Conservation (phyloP, 306 rosid genomes). For the Lotus japonicus region DNA sequence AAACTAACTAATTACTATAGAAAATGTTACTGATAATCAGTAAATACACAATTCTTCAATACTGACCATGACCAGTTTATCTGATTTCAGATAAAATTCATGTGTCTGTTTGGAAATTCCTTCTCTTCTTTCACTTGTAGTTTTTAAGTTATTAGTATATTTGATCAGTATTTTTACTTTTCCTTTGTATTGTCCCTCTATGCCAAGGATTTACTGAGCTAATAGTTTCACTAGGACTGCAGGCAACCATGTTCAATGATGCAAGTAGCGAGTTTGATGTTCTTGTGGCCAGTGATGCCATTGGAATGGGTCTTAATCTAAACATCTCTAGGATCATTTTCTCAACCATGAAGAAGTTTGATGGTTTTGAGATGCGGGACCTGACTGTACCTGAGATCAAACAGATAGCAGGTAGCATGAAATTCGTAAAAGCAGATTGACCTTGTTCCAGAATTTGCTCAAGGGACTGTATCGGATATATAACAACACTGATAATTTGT, state of each 20-base stretch:
- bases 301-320: conserved; percentile 97
- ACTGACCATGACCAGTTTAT: neutral
- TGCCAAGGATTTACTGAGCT: conserved; percentile 30
- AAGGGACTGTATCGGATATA: neutral
- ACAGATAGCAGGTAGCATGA: conserved; percentile 80
- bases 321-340: conserved; percentile 93
- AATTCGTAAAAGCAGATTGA: neutral
- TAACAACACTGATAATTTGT: neutral
- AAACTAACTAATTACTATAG: too few relatives aligned
- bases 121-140: conserved; percentile 6
- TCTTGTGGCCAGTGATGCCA: conserved; percentile 96
- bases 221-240: conserved; percentile 52
- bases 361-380: conserved; percentile 66
- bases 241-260: conserved; percentile 91
- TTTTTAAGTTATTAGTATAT: neutral
- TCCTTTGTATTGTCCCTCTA: neutral
- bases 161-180: conserved; percentile 21
- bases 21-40: too few relatives aligned
- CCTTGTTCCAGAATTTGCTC: conserved; percentile 16
- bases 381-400: conserved; percentile 78
- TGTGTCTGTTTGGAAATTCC: neutral
- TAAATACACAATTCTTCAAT: too few relatives aligned
- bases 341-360: conserved; percentile 79
- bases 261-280: conserved; percentile 84
- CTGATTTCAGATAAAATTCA: neutral